These are phyloP conservation scores for Mucor velutinosus DNA, from an alignment of 371 early-diverging fungal species.

Conservation along the genomic window DNA sequence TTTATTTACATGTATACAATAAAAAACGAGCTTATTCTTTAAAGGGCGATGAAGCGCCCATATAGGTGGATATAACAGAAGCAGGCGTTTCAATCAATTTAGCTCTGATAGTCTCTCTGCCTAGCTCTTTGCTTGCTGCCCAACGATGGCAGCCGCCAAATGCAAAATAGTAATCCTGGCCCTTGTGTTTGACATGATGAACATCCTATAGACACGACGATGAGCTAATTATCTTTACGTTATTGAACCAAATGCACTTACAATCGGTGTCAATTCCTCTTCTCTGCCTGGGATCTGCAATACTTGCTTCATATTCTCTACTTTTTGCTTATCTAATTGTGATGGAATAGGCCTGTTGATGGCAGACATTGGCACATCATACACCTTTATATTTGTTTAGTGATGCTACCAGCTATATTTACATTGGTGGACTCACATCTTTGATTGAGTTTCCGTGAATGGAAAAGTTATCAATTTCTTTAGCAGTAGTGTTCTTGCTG, in stretches of 20 bases:
- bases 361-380: conserved; percentile 46
- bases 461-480: conserved; percentile 40
- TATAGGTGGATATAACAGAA: conserved; percentile 41
- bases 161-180: conserved; percentile 51
- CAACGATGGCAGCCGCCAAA: conserved; percentile 57
- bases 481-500: background rate
- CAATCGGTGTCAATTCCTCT: conserved; percentile 50
- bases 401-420: background rate
- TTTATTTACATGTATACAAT: background rate
- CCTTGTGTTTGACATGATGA: conserved; percentile 45
- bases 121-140: conserved; percentile 50
- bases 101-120: conserved; percentile 40
- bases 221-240: background rate
- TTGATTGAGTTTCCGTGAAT: conserved; percentile 42
- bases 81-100: conserved; percentile 48
- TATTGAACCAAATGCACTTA: conserved; percentile 12
- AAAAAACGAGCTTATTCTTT: conserved; percentile 14
- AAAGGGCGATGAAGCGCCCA: conserved; percentile 47
- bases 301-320: conserved; percentile 38
- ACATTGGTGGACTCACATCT: conserved; percentile 20
- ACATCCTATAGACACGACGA: conserved; percentile 28
- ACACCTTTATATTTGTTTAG: conserved; percentile 20
- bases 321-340: conserved; percentile 43
- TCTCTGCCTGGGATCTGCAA: conserved; percentile 30
- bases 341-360: conserved; percentile 52